phyloP scores from a whole-genome alignment of 352 stramenopile genomes.

The Globisporangium radiosum region DNA sequence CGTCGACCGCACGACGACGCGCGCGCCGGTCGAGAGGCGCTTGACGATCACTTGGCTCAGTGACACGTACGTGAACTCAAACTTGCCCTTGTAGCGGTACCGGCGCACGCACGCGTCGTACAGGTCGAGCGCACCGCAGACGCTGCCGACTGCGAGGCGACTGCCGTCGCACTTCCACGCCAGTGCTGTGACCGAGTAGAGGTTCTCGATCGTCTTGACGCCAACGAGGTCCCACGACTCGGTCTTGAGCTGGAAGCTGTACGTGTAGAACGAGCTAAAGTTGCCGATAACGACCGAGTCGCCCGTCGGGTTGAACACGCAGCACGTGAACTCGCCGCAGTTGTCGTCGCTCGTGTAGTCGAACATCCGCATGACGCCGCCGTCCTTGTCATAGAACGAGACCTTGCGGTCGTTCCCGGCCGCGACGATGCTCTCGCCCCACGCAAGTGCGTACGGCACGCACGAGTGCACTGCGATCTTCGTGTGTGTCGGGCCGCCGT shows the following conservation, averaged over 20 bases:
- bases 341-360: conserved; percentile 86
- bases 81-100: conserved; percentile 91
- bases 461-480: conserved; percentile 88
- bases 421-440: conserved; percentile 87
- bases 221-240: conserved; percentile 77
- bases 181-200: conserved; percentile 91
- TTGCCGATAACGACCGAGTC: conserved; percentile 91
- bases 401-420: conserved; percentile 90
- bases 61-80: conserved; percentile 95
- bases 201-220: conserved; percentile 86
- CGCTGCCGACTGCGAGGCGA: conserved; percentile 83
- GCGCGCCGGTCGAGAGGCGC: conserved; percentile 72
- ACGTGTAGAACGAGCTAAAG: conserved; percentile 92
- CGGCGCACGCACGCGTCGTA: conserved; percentile 91
- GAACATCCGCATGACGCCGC: conserved; percentile 78
- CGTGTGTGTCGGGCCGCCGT: conserved; percentile 65
- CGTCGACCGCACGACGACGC: conserved; percentile 83
- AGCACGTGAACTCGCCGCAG: conserved; percentile 75
- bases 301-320: conserved; percentile 87
- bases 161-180: conserved; percentile 90
- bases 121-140: conserved; percentile 89
- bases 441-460: conserved; percentile 87
- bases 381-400: conserved; percentile 89
- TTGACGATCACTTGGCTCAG: conserved; percentile 93
- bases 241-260: conserved; percentile 79